Evolutionary conservation across 176 grass and related monocot genomes (phyloP).

Genomic region (Calamus simplicifolius): DNA sequence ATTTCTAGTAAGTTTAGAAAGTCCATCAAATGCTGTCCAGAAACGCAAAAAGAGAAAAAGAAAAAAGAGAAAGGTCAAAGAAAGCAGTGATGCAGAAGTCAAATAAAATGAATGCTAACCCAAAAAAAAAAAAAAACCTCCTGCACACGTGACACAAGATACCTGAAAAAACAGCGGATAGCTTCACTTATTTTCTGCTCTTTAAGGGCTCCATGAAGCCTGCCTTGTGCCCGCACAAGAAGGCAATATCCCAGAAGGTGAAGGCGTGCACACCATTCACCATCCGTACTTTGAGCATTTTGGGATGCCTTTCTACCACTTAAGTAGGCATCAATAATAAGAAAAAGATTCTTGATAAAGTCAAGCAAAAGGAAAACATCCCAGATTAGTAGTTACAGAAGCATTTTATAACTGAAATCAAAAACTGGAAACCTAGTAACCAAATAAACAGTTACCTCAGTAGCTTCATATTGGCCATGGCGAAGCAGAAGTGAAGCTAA

Average conservation of each 20-base stretch:
- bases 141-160: background rate
- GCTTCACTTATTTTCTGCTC: slow-evolving; percentile 74
- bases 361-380: slow-evolving; percentile 16
- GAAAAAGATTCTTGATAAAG: slow-evolving; percentile 53
- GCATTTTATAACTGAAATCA: slow-evolving; percentile 4
- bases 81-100: too few species aligned
- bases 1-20: too few species aligned
- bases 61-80: too few species aligned
- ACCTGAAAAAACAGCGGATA: slow-evolving; percentile 89
- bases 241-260: slow-evolving; percentile 94
- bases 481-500: slow-evolving; percentile 46
- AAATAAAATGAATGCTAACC: too few species aligned
- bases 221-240: slow-evolving; percentile 55
- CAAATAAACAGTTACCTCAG: slow-evolving; percentile 40
- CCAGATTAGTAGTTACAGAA: background rate
- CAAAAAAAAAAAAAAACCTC: background rate
- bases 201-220: slow-evolving; percentile 59
- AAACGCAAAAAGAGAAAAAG: too few species aligned
- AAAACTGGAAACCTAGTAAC: background rate
- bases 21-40: too few species aligned
- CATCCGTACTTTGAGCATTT: slow-evolving; percentile 32
- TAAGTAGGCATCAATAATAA: slow-evolving; percentile 58
- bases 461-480: slow-evolving; percentile 80
- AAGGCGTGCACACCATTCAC: slow-evolving; percentile 41
- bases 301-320: slow-evolving; percentile 42